These are phyloP conservation scores for Emiliania huxleyi DNA, from an alignment of 78 protist genomes.

Conservation along the genomic window DNA sequence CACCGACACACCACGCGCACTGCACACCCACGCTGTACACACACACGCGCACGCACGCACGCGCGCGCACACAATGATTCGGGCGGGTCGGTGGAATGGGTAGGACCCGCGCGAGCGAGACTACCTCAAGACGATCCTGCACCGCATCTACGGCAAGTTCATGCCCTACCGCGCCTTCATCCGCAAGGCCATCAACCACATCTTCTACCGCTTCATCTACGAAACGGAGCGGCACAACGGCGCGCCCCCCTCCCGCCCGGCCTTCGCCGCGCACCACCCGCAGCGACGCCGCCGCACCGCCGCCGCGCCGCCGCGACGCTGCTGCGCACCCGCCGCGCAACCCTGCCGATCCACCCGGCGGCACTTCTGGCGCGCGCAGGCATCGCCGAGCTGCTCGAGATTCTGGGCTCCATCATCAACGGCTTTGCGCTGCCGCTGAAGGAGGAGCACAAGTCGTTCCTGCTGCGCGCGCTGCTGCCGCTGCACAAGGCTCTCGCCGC, in stretches of 20 bases:
- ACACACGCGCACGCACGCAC: too few species aligned
- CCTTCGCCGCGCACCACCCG: too few species aligned
- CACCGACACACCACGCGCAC: too few species aligned
- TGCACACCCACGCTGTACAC: too few species aligned
- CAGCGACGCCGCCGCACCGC: too few species aligned
- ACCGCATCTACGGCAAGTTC: conserved; percentile 87
- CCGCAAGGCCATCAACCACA: conserved; percentile 74
- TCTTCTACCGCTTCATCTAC: conserved; percentile 80
- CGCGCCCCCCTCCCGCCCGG: too few species aligned
- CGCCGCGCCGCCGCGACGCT: not conserved
- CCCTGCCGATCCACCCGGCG: too few species aligned
- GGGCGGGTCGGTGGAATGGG: too few species aligned
- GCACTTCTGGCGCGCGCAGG: too few species aligned
- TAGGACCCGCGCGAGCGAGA: conserved; percentile 96
- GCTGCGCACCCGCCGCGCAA: too few species aligned
- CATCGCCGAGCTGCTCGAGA: conserved; percentile 88
- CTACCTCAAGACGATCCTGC: conserved; percentile 92
- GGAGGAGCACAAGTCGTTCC: conserved; percentile 87
- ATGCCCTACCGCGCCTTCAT: conserved; percentile 81
- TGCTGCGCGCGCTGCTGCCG: conserved; percentile 76
- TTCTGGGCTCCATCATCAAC: conserved; percentile 83
- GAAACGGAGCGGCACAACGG: conserved; percentile 82
- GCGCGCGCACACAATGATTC: too few species aligned
- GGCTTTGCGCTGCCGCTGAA: conserved; percentile 96
- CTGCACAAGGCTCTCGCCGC: conserved; percentile 63